These are phyloP conservation scores for Diaporthe caulivora DNA, from an alignment of 2,329 filamentous ascomycete genomes.

Conservation along the genomic window DNA sequence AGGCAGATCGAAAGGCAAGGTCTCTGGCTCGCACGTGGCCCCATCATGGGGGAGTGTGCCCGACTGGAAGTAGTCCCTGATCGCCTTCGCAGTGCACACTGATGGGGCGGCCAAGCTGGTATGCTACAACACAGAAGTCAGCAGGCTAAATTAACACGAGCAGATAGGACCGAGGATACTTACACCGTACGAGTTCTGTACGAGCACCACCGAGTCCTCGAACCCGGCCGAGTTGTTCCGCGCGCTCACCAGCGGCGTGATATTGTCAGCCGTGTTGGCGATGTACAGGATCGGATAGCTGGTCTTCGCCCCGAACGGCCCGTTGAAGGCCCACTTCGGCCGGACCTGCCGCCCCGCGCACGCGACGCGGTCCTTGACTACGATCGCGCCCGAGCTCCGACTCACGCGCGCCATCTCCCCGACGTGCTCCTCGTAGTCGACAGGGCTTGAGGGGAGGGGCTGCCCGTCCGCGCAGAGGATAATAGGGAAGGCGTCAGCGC, in stretches of 20 bases:
- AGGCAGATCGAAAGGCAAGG: constrained; percentile 54
- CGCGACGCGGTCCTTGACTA: constrained; percentile 54
- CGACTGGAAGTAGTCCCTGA: constrained; percentile 60
- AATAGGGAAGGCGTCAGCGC: constrained; percentile 57
- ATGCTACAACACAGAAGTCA: constrained; percentile 53
- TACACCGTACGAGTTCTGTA: constrained; percentile 65
- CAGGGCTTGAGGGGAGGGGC: constrained; percentile 47
- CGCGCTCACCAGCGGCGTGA: constrained; percentile 58
- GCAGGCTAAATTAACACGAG: background rate
- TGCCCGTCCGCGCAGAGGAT: constrained; percentile 60
- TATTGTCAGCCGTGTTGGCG: constrained; percentile 57
- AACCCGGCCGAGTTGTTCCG: constrained; percentile 59
- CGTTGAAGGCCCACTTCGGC: constrained; percentile 55
- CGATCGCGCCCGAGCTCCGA: constrained; percentile 57
- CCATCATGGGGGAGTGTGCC: constrained; percentile 58
- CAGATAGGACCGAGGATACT: constrained; percentile 41
- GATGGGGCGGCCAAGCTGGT: constrained; percentile 60
- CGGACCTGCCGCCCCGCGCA: constrained; percentile 55
- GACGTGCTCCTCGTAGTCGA: constrained; percentile 52
- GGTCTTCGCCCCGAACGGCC: constrained; percentile 49
- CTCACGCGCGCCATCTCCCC: constrained; percentile 53
- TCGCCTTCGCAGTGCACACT: constrained; percentile 55
- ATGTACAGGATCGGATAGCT: constrained; percentile 59
- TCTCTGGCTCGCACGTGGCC: constrained; percentile 61
- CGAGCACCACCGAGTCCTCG: constrained; percentile 58